Evolutionary conservation across 306 rosid genomes (phyloP), one percentile per base, ranked within the genome.

Genomic region (Dalbergia cultrata): DNA sequence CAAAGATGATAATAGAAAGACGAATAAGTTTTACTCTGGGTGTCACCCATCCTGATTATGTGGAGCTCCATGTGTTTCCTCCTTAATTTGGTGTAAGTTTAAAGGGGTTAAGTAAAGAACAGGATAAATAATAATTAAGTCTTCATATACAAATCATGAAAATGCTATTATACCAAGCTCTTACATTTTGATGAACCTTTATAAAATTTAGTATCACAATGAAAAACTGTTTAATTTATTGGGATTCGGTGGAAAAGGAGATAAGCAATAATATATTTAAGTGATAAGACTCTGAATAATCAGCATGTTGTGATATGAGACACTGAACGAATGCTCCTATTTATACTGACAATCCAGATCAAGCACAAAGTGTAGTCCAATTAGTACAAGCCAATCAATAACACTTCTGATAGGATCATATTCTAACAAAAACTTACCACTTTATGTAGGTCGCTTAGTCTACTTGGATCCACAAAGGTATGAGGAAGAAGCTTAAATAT

Each of bases 401-500:
- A 61, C 17, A 34, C 13, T 33, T 50, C 19, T 64, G 39, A 64
- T 13, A 13, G 41, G 31, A 79, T 21, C 62, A 19, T 12, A 50
- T 54, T 43, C 12, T 50, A 58, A 7, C 5, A n/a, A 72, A 60
- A 70, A 75, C 74, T 83, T 80, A 93, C 99, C 89, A 7, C 70
- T 69, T 68, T 82, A 75, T 78, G 88, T 66, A 93, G 87, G 56
- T 87, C 92, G 0, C 75, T 65, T 81, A 93, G 96, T 82, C 18
- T 84, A 83, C 85, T 80, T 61, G 98, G 94, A 47, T 95, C 96
- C 76, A 93, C 94, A 75, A 89, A 91, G 49, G 94, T 62, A 81
- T 95, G 98, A 71, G 99, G 99, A 74, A 93, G 97, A 83, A 95
- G 98, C 85, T 89, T 95, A 72, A 95, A 89, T 70, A 95, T 91